Evolutionary conservation across 2,329 filamentous ascomycete species (phyloP), one percentile per base, ranked within the genome.

Genomic region (Penicillium sp.): DNA sequence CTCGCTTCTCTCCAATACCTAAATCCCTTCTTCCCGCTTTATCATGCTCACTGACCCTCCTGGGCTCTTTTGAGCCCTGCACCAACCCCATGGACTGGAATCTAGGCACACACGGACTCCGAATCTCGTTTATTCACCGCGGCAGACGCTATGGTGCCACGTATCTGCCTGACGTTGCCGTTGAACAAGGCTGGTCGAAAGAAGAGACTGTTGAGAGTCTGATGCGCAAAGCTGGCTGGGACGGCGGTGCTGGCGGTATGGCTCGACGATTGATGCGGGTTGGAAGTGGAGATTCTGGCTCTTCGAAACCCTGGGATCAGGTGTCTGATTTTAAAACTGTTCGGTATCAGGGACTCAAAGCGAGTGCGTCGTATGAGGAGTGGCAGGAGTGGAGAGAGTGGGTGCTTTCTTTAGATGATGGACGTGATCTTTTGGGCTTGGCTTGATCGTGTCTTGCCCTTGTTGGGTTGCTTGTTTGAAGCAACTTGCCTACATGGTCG

Each of bases 221-320:
- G 70, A 95, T 97, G 88, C 84, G 91, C 58, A 99, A 99, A 81
- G 93, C 93, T 0, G 95, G 95, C 1, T 99, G 93, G 93, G 83
- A 83, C 57, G 92, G 92, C 1, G 75, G 77, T 45, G 78, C 67
- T 6, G 64, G 72, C 16, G 69, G 72, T 46, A 62, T 73, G 42
- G 68, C 74, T 10, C 71, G 74, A 54, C 68, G 75, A 50, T 63
- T 79, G 13, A 64, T 77, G 1, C 67, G 76, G 49, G 68, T 79
- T 53, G 83, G 37, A 63, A 59, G 57, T 45, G 59, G 57, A 14
- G 55, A 50, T 21, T 43, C 62, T 26, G 57, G 29, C 19, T 56
- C 63, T 6, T 54, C 62, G 53, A 71, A 67, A 35, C 73, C 85
- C 42, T 98, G 93, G 93, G 83, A 83, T 64, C 88, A 91, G 58